Conservation (phyloP, 2,329 filamentous ascomycete genomes). For the Coniochaeta ligniaria region DNA sequence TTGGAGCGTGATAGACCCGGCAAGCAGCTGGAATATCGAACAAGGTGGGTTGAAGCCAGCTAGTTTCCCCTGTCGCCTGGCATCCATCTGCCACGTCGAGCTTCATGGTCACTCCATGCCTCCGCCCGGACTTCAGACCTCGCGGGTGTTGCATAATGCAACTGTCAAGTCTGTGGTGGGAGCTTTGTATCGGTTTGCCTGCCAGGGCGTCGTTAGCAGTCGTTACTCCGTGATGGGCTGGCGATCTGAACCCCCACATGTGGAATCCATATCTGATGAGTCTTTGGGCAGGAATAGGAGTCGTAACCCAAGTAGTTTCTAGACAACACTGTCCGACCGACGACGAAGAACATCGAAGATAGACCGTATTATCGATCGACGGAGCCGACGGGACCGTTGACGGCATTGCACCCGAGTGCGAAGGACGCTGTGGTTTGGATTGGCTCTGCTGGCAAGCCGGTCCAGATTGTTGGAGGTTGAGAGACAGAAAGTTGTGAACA, state of each 20-base stretch:
- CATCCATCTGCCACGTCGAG: neutral
- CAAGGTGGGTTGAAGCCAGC: neutral
- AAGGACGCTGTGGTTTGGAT: neutral
- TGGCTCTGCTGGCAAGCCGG: constrained; percentile 1
- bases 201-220: neutral
- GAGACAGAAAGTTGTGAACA: neutral
- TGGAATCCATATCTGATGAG: neutral
- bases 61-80: neutral
- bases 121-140: neutral
- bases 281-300: neutral
- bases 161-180: neutral
- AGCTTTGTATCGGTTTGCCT: neutral
- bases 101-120: neutral
- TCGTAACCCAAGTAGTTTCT: neutral
- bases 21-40: neutral
- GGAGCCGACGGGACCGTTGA: neutral
- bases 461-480: neutral
- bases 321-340: neutral
- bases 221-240: neutral
- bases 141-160: neutral
- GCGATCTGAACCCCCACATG: neutral
- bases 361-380: neutral
- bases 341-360: neutral
- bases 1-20: neutral
- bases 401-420: neutral